Base-by-base conservation (phyloP, 1,284 basidiomycete genomes). In the Ceraceosorus guamensis region DNA sequence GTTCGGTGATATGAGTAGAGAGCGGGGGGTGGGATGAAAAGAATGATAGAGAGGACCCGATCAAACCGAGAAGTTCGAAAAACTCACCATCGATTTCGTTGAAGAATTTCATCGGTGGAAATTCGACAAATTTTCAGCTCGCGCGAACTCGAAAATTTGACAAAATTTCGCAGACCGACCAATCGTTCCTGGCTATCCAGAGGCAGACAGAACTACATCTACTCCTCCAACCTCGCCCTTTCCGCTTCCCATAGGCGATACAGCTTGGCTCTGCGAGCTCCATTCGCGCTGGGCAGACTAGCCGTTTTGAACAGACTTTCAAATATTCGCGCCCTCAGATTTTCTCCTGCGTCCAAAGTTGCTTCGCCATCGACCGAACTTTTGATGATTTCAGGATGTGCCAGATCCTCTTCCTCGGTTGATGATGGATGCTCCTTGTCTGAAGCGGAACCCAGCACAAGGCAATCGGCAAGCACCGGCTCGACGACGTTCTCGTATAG, bases 401-500 rank as follows among this genome's bases (percentile, higher is more conserved):
- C 39, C 39, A 16, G 11, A 16, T 41, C 39, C 11, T 11, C 39
- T 24, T 49, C 34, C n/a, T 50, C 14, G 1, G 24, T 24, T 24
- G 24, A 24, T 24, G 24, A 24, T 3, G 24, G 3, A 24, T 3
- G 24, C 24, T 24, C 24, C 46, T 58, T 41, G 30, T 39, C 53
- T 4, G 33, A 5, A 11, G 14, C 46, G 14, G 39, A 30, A 32
- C 24, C 13, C 10, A 60, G 60, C 0, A 57, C 47, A 6, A 71
- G 48, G 2, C 59, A 65, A 50, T 70, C 67, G 0, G 65, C 60
- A 35, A 73, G 51, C 39, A 91, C 77, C 3, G 88, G 88, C 10
- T 82, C 79, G 46, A 90, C 79, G 5, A 89, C 69, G 5, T 83
- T 79, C 11, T 80, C 79, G 69, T 86, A 82, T 32, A 91, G 77